These are phyloP conservation scores for Amphirosellinia nigrospora DNA, from an alignment of 495 filamentous ascomycete genomes.

Conservation along the genomic window DNA sequence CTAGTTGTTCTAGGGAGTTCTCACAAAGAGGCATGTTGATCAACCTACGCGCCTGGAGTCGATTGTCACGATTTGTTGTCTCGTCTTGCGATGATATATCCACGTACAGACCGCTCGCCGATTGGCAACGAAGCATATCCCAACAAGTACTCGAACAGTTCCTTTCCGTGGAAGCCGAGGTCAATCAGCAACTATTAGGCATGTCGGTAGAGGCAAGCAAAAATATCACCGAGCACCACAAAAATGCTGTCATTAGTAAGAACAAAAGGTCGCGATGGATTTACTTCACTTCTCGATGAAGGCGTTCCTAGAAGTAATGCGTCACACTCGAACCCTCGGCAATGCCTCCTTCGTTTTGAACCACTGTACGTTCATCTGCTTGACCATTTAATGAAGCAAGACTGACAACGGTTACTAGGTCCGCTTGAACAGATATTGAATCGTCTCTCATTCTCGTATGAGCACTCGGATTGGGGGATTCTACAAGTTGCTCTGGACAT, in stretches of 20 bases:
- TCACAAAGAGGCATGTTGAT: slow-evolving; percentile 86
- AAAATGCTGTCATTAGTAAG: slow-evolving; percentile 48
- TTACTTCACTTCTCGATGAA: slow-evolving; percentile 48
- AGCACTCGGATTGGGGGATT: slow-evolving; percentile 50
- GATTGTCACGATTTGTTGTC: slow-evolving; percentile 77
- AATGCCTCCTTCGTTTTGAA: slow-evolving; percentile 47
- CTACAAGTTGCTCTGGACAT: slow-evolving; percentile 46
- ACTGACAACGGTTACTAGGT: slow-evolving; percentile 31
- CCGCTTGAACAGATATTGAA: slow-evolving; percentile 54
- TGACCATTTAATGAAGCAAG: not conserved
- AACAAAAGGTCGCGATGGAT: slow-evolving; percentile 55
- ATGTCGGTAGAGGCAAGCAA: slow-evolving; percentile 45
- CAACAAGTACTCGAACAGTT: slow-evolving; percentile 57
- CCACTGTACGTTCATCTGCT: slow-evolving; percentile 37
- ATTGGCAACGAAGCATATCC: slow-evolving; percentile 70
- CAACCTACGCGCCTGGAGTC: slow-evolving; percentile 80
- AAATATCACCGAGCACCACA: slow-evolving; percentile 44
- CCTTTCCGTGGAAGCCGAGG: slow-evolving; percentile 53
- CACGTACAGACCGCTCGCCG: slow-evolving; percentile 63
- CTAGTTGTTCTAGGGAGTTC: slow-evolving; percentile 80
- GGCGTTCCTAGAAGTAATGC: slow-evolving; percentile 49
- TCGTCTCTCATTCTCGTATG: slow-evolving; percentile 46
- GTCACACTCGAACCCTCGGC: slow-evolving; percentile 43
- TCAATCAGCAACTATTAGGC: slow-evolving; percentile 52
- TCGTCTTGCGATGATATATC: slow-evolving; percentile 60